Conservation (phyloP, 177 flowering plant species). For the Vitis hybrid region DNA sequence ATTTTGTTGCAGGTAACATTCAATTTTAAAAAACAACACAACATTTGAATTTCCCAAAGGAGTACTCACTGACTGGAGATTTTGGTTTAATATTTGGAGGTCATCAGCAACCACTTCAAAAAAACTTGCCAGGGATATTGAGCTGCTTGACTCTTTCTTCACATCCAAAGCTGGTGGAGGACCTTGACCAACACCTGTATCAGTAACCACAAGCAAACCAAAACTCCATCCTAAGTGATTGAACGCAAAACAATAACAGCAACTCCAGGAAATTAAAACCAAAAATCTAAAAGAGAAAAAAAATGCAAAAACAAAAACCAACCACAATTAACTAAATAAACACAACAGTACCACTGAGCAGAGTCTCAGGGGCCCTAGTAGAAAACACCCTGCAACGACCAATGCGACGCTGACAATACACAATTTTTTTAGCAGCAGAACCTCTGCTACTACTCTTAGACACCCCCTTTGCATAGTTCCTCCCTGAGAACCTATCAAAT, state of each 20-base stretch:
- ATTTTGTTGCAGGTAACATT: too few relatives aligned
- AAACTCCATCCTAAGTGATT: neutral
- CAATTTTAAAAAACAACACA: neutral
- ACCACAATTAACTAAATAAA: neutral
- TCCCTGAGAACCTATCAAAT: slow-evolving; percentile 24
- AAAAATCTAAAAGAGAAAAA: neutral
- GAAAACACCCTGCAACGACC: slow-evolving; percentile 36
- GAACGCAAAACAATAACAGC: too few relatives aligned
- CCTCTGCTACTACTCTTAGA: slow-evolving; percentile 18
- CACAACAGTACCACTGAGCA: slow-evolving; percentile 52
- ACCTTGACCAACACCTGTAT: slow-evolving; percentile 45
- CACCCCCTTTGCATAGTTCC: slow-evolving; percentile 26
- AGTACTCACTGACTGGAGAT: slow-evolving; percentile 68
- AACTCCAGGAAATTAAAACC: neutral
- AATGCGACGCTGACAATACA: slow-evolving; percentile 24
- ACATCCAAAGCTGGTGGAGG: slow-evolving; percentile 37
- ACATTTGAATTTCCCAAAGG: neutral
- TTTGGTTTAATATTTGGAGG: slow-evolving; percentile 63
- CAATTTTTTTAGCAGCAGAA: slow-evolving; percentile 30
- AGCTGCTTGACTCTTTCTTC: slow-evolving; percentile 32
- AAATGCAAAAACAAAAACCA: neutral
- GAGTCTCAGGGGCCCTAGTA: slow-evolving; percentile 46
- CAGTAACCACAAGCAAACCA: neutral
- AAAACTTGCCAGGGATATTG: slow-evolving; percentile 52
- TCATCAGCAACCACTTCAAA: slow-evolving; percentile 86